Conservation (phyloP, 768 basidiomycete genomes). For the Calocera cornea region DNA sequence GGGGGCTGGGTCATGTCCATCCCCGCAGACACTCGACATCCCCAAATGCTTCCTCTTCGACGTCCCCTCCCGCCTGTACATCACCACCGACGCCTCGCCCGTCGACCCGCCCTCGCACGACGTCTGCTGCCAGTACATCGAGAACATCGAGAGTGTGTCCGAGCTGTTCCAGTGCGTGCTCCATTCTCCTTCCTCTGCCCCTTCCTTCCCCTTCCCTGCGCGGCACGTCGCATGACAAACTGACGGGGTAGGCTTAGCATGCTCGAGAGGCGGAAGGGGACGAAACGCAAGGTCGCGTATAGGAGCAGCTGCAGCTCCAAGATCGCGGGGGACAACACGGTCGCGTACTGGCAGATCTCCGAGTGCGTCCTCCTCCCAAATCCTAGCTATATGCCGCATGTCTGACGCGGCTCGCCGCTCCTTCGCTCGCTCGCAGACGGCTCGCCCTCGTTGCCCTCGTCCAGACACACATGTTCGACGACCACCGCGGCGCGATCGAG, state of each 20-base stretch:
- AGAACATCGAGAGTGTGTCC: slow-evolving; percentile 74
- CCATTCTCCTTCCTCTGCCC: not conserved
- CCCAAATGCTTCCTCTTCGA: slow-evolving; percentile 93
- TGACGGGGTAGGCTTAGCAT: too few relatives aligned
- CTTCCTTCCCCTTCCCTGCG: not conserved
- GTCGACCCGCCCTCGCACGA: slow-evolving; percentile 80
- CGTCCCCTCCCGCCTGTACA: slow-evolving; percentile 64
- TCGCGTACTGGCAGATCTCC: slow-evolving; percentile 73
- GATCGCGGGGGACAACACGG: slow-evolving; percentile 50
- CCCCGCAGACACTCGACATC: slow-evolving; percentile 67
- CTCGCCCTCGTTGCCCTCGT: slow-evolving; percentile 43
- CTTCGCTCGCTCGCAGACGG: slow-evolving; percentile 14
- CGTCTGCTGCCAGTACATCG: slow-evolving; percentile 81
- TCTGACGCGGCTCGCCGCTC: not conserved
- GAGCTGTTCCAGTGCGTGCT: slow-evolving; percentile 64
- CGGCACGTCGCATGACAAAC: not conserved
- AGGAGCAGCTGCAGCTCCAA: slow-evolving; percentile 11
- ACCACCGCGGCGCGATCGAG: slow-evolving; percentile 61
- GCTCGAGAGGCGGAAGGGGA: not conserved
- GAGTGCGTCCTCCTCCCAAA: slow-evolving; percentile 38
- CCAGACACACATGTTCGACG: slow-evolving; percentile 58
- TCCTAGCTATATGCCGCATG: slow-evolving; percentile 19
- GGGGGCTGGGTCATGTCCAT: too few relatives aligned
- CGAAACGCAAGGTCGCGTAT: not conserved
- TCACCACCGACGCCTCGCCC: slow-evolving; percentile 89